Evolutionary conservation across 192 early-diverging fungal genomes (phyloP).

Genomic region (Lunasporangiospora selenospora): DNA sequence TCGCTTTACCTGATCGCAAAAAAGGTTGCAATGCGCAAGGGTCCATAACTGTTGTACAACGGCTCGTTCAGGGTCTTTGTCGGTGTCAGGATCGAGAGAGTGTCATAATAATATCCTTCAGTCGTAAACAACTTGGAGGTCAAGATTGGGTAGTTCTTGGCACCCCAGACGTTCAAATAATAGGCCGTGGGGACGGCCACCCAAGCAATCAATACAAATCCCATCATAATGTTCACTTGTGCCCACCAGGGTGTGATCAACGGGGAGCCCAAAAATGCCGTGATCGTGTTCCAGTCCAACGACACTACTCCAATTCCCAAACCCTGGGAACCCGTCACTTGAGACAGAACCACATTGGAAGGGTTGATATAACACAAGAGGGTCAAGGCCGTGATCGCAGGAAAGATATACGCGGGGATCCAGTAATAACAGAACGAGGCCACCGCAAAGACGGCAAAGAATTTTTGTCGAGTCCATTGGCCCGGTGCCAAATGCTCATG

Average conservation of each 20-base stretch:
- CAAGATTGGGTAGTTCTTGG: constrained; percentile 48
- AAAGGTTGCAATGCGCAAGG: constrained; percentile 55
- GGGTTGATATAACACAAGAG: constrained; percentile 35
- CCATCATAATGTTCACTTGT: constrained; percentile 67
- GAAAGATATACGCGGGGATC: constrained; percentile 47
- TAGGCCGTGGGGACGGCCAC: constrained; percentile 70
- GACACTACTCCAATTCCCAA: constrained; percentile 74
- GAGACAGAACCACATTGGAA: constrained; percentile 25
- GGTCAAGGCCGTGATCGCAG: constrained; percentile 31
- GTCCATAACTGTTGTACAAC: constrained; percentile 52
- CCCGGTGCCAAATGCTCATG: constrained; percentile 19
- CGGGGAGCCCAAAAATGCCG: constrained; percentile 50
- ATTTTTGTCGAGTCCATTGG: constrained; percentile 42
- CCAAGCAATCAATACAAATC: constrained; percentile 73
- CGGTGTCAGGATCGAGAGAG: constrained; percentile 38
- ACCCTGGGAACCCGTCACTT: constrained; percentile 60
- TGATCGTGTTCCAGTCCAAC: constrained; percentile 71
- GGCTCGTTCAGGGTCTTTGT: constrained; percentile 44
- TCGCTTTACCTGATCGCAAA: constrained; percentile 51
- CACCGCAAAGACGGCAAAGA: constrained; percentile 50
- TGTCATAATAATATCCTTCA: constrained; percentile 50
- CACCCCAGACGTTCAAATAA: constrained; percentile 68
- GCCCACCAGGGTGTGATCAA: constrained; percentile 58
- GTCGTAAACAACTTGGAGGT: constrained; percentile 48
- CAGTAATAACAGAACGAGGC: constrained; percentile 59